Evolutionary conservation across 768 basidiomycete genomes (phyloP), one percentile per base, ranked within the genome.

Genomic region (Roridomyces roridus): DNA sequence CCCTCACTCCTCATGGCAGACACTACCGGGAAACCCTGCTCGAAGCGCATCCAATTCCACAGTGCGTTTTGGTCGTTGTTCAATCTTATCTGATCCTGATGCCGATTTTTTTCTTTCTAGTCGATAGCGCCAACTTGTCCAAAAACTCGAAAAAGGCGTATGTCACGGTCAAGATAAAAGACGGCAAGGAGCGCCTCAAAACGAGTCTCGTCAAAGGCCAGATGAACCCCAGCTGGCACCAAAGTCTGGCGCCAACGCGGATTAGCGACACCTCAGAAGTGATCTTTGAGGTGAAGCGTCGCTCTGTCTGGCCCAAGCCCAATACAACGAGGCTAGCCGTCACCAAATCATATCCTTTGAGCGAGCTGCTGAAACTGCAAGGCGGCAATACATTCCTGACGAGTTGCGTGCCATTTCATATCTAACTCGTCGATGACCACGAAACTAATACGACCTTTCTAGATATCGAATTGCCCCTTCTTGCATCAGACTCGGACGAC

Each of bases 21-120:
- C 28, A 41, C 29, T 28, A 5, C 46, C 23, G 44, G 43, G 1
- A 46, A 50, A 17, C 26, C 55, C 14, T 39, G 6, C 18, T 55
- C 58, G 11, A 59, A 59, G 39, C 58, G 58, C 47, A 59, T 59
- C 25, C 58, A 59, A 55, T 59, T 59, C 25, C 58, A 59, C 52
- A 59, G 58, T 59, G 36, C 34, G 51, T 47, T 1, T 12, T 31
- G 20, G 15, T 8, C 3, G 5, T 35, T 39, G 46, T 42, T 40
- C 17, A 29, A 44, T 28, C 2, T 5, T 21, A 2, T 29, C 14
- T 52, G 24, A 44, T 35, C 37, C 39, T 52, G 40, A n/a, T 39
- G 21, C n/a, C n/a, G n/a, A n/a, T n/a, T n/a, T n/a, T n/a, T n/a
- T n/a, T n/a, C 25, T 23, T 29, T 37, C 1, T 37, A 59, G 58